phyloP scores from a whole-genome alignment of 2,329 filamentous ascomycete species.

The Epichloe gansuensis region DNA sequence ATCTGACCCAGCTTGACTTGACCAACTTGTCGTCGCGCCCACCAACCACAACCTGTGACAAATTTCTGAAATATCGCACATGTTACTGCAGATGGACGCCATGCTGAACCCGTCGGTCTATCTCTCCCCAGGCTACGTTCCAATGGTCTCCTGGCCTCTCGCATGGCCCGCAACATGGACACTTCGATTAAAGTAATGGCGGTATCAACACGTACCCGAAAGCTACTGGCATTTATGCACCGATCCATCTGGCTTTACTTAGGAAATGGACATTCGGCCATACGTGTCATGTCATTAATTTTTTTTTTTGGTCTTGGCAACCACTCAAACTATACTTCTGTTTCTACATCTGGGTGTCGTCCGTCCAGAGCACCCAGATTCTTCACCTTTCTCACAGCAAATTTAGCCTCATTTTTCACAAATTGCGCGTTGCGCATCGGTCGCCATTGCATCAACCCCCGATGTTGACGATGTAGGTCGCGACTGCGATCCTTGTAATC shows the following conservation, averaged over 20 bases:
- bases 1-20: neutral
- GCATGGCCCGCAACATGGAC: too few relatives aligned
- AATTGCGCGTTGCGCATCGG: conserved; percentile 78
- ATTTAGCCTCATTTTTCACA: conserved; percentile 76
- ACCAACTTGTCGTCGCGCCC: neutral
- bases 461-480: conserved; percentile 70
- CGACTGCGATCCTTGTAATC: conserved; percentile 56
- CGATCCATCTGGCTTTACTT: conserved; percentile 54
- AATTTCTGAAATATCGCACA: neutral
- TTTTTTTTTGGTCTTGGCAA: neutral
- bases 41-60: neutral
- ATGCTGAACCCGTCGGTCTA: too few relatives aligned
- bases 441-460: conserved; percentile 91
- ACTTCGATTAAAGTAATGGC: too few relatives aligned
- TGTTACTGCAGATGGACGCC: too few relatives aligned
- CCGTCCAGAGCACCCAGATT: conserved; percentile 68
- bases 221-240: conserved; percentile 75
- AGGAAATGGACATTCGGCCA: conserved; percentile 69
- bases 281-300: conserved; percentile 24
- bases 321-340: conserved; percentile 39
- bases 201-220: conserved; percentile 44
- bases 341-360: conserved; percentile 79
- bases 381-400: conserved; percentile 61
- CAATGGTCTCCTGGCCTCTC: too few relatives aligned
- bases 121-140: too few relatives aligned